These are phyloP conservation scores for Lenwebbia sp. DNA, from an alignment of 345 rosid species.

Conservation along the genomic window DNA sequence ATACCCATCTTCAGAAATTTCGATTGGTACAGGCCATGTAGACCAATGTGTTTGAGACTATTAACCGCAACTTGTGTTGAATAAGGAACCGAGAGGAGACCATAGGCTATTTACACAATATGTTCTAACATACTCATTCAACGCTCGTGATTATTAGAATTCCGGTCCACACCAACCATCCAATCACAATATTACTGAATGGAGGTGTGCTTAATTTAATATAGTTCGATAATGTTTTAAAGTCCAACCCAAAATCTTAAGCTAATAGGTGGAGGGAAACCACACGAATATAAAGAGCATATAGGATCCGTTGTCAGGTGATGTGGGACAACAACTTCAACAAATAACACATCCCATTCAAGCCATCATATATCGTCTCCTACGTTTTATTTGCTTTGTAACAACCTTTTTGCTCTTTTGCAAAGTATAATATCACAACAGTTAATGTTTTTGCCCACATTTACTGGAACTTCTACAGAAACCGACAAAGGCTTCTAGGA, in stretches of 20 bases:
- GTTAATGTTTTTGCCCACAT: neutral
- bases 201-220: neutral
- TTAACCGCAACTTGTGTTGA: neutral
- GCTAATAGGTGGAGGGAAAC: too few species aligned
- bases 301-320: too few species aligned
- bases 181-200: neutral
- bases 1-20: neutral
- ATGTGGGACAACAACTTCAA: too few species aligned
- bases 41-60: neutral
- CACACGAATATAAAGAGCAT: too few species aligned
- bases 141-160: neutral
- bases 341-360: too few species aligned
- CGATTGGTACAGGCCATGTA: neutral
- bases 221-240: neutral
- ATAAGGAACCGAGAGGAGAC: neutral
- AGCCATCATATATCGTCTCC: neutral
- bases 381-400: neutral
- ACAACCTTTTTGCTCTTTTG: neutral
- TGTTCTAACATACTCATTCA: neutral
- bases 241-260: too few species aligned
- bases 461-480: neutral
- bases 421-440: neutral
- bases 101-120: neutral
- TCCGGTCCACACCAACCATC: neutral
- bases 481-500: neutral